Conservation (phyloP, 148 eudicot species). For the Rheum nobile region DNA sequence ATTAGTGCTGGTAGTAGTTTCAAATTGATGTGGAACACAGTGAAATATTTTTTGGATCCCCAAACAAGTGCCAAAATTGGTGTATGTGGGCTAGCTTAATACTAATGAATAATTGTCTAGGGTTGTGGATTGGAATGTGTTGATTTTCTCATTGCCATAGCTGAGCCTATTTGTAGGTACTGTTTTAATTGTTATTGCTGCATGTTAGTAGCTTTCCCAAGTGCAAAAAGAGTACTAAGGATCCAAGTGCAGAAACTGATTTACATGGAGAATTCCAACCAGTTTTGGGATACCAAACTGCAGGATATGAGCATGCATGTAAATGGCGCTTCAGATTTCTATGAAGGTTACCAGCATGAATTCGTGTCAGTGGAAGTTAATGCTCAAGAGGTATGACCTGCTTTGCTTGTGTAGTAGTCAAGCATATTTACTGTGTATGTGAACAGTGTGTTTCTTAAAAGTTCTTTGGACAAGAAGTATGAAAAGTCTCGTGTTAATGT, state of each 20-base stretch:
- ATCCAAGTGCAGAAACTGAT: conserved; percentile 35
- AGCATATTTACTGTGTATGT: no score
- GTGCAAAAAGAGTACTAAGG: no score
- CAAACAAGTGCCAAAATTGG: conserved; percentile 69
- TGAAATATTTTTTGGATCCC: conserved; percentile 66
- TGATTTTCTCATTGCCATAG: no score
- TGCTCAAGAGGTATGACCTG: conserved; percentile 21
- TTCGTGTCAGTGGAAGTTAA: conserved; percentile 11
- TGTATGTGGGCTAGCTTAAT: conserved; percentile 25
- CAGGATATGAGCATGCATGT: conserved; percentile 18
- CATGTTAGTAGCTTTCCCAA: no score
- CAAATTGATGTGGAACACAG: conserved; percentile 53
- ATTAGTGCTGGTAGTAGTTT: conserved; percentile 82
- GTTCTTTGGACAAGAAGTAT: conserved; percentile 12
- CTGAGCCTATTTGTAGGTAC: no score
- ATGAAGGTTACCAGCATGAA: conserved; percentile 14
- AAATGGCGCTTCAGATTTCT: conserved; percentile 6
- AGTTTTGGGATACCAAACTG: conserved; percentile 11
- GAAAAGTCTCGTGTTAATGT: neutral
- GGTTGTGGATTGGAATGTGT: neutral
- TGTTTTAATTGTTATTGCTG: no score
- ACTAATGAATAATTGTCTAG: no score
- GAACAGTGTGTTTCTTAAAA: neutral
- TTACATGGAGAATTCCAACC: conserved; percentile 11
- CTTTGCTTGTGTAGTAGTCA: no score